These are phyloP conservation scores for Vitis rotundifolia DNA, from an alignment of 164 flowering plant genomes.

Conservation along the genomic window DNA sequence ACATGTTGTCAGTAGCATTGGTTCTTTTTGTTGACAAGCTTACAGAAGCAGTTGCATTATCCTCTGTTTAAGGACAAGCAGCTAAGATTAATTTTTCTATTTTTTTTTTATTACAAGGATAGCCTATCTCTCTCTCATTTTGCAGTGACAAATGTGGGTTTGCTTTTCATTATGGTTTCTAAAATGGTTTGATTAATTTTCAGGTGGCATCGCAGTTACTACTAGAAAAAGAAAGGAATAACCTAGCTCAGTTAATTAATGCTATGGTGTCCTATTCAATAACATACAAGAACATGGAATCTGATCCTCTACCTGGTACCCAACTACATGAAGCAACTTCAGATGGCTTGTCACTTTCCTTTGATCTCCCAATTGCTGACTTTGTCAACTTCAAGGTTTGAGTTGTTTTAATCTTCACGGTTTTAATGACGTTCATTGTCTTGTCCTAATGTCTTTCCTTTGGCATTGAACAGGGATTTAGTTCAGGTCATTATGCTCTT, in stretches of 20 bases:
- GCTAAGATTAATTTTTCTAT: background rate
- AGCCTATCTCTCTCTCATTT: background rate
- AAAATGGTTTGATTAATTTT: conserved; percentile 4
- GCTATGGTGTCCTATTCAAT: conserved; percentile 79
- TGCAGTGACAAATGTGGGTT: background rate
- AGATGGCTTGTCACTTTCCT: conserved; percentile 53
- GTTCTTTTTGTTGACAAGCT: no score
- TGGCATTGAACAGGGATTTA: no score
- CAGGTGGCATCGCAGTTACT: conserved; percentile 84
- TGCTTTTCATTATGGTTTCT: conserved; percentile 3
- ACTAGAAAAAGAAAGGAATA: conserved; percentile 77
- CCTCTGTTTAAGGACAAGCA: background rate
- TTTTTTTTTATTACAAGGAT: background rate
- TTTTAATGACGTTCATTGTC: background rate
- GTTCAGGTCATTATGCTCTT: no score
- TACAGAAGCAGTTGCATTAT: background rate
- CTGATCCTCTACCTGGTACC: conserved; percentile 34
- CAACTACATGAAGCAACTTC: conserved; percentile 41
- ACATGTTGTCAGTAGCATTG: no score
- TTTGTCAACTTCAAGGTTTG: conserved; percentile 77
- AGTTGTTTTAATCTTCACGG: conserved; percentile 3
- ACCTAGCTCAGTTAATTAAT: conserved; percentile 63
- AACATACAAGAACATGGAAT: conserved; percentile 67
- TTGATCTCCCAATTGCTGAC: conserved; percentile 75
- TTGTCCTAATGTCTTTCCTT: conserved; percentile 7